Percentiles rank a stretch among this genome's conserved stretches.
phyloP scores from a whole-genome alignment of 73 alveolate genomes.

The Symbiodinium pilosum region DNA sequence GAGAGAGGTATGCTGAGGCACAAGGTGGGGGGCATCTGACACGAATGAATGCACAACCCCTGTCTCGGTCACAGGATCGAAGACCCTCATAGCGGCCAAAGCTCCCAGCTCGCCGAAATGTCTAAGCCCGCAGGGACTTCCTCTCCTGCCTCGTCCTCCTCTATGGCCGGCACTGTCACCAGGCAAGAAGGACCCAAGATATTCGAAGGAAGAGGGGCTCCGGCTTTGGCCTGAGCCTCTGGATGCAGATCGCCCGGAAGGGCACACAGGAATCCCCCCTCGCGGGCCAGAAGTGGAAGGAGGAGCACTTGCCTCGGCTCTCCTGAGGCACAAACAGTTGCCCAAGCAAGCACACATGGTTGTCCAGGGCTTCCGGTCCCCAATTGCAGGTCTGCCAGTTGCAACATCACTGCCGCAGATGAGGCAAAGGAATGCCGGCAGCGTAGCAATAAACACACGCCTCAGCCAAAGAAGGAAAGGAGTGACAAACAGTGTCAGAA shows the following conservation, averaged over 20 bases:
- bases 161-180: neutral
- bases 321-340: neutral
- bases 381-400: no score
- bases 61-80: neutral
- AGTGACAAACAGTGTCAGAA: neutral
- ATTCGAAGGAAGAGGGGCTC: neutral
- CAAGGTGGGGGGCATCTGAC: neutral
- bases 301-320: neutral
- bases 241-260: neutral
- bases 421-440: neutral
- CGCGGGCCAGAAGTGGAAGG: neutral
- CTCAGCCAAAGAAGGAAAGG: conserved; percentile 10
- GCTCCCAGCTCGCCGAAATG: neutral
- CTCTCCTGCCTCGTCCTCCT: neutral
- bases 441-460: conserved; percentile 1
- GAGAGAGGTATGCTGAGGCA: neutral
- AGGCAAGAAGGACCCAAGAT: neutral
- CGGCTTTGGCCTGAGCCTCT: neutral
- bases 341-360: neutral
- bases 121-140: neutral
- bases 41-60: neutral
- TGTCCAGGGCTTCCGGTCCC: neutral
- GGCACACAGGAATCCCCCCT: neutral
- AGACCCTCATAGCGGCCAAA: neutral
- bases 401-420: neutral